Evolutionary conservation across 352 stramenopile genomes (phyloP), one percentile per base, ranked within the genome.

Genomic region (Aphanomyces astaci): DNA sequence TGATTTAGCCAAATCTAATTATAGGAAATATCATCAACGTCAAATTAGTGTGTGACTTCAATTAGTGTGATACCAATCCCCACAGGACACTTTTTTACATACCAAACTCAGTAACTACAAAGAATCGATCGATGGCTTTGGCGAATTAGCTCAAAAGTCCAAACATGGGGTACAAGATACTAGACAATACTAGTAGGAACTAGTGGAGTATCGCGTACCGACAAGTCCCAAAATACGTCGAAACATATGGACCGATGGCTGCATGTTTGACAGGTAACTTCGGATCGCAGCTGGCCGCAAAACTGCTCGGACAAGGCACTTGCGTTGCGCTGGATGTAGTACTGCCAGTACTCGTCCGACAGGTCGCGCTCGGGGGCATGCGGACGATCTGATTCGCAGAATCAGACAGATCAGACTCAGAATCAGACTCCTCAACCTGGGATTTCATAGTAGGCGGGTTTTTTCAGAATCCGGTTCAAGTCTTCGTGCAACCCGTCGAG

Each of bases 401-500:
- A 33, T 72, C 2, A 65, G 22, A n/a, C 69, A 39, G 32, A 39
- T 71, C 43, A 22, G 36, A 48, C n/a, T n/a, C n/a, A 64, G 51
- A 2, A 9, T 72, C 72, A 27, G 73, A 73, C 54, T 84, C 76
- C 71, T 88, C 49, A 15, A 70, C 33, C 43, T 40, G 62, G 82
- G 63, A 94, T 89, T 69, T 92, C 82, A 59, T 87, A 86, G 64
- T 92, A 92, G 9, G 75, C 30, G 0, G 81, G 83, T 52, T 90
- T 89, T 46, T 83, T 87, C 49, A 74, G 76, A 45, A 93, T 78
- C 0, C 76, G 76, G 62, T 93, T 94, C 17, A 96, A 73, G 62
- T 96, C 88, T 72, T 93, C 88, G 63, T 96, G 89, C 28, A 96
- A 72, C 19, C 77, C 83, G 45, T 96, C 88, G 1, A 97, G 74